Evolutionary conservation across 306 rosid genomes (phyloP).

Genomic region (Vigna nakashimae): DNA sequence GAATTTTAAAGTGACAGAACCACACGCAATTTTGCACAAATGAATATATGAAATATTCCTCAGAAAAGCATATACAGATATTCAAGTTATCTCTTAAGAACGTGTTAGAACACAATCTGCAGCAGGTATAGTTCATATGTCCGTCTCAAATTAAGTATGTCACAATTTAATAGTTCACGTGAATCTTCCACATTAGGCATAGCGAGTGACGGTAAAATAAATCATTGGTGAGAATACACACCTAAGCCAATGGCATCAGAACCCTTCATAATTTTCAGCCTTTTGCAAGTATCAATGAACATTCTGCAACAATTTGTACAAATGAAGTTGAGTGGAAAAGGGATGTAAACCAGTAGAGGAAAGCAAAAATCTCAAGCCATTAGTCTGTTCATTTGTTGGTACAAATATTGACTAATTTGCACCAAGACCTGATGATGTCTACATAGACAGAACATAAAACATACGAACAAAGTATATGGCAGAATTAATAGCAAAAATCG

Average conservation of each 20-base stretch:
- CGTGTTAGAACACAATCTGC: not conserved
- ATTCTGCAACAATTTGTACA: slow-evolving; percentile 62
- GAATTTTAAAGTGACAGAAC: not conserved
- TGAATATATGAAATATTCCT: slow-evolving; percentile 30
- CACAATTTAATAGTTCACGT: not conserved
- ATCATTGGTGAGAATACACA: slow-evolving; percentile 44
- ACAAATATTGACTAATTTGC: not conserved
- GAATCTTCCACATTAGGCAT: not conserved
- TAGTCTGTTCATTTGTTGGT: slow-evolving; percentile 1
- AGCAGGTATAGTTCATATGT: not conserved
- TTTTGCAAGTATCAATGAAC: slow-evolving; percentile 91
- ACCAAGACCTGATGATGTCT: slow-evolving; percentile 5
- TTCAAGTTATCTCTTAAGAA: not conserved
- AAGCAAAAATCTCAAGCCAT: not conserved
- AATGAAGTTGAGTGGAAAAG: slow-evolving; percentile 18
- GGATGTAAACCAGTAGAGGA: slow-evolving; percentile 14
- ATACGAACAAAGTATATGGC: not conserved
- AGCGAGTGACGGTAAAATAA: slow-evolving; percentile 16
- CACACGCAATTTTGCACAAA: not conserved
- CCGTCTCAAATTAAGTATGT: not conserved
- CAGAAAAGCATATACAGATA: not conserved
- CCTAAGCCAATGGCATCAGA: slow-evolving; percentile 99
- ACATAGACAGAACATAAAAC: not conserved
- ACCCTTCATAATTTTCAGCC: slow-evolving; percentile 96
- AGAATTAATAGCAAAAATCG: not conserved